Base-by-base conservation (phyloP, 371 early-diverging fungal genomes). In the Lichtheimia hyalospora region DNA sequence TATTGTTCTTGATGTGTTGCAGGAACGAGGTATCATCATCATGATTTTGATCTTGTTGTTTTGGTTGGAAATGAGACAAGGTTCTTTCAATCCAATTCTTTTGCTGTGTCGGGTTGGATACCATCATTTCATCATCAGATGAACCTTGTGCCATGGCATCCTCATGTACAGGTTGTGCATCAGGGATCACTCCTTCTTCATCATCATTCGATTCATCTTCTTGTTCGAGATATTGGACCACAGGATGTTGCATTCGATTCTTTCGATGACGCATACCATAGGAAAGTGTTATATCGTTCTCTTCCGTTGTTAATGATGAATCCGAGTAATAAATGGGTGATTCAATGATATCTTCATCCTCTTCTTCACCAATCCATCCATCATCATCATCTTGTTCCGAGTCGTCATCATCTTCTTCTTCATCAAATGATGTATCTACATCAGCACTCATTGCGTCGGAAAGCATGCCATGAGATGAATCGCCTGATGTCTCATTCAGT, bases 61-160 rank as follows among this genome's bases (percentile, higher is more conserved):
- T 60, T 49, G 46, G 66, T 51, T 74, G 74, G 58, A 77, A 74
- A 58, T 77, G 74, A 16, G 78, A 74, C 15, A 77, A 48, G 0
- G 78, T 77, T 10, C 74, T 72, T 49, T 77, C 70, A 72, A 77
- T 77, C 78, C 78, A 74, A 34, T 48, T 77, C 58, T 61, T 46
- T 66, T 50, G 12, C 23, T 55, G 14, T 34, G 34, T 34, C 43
- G 52, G 34, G 34, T 34, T 34, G 34, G 34, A 34, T 34, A 34
- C 34, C 34, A 34, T 34, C 34, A 57, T 42, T 34, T 64, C 65
- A 23, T 64, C 60, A 39, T 64, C 65, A 7, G 65, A 64, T n/a
- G 65, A 66, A 2, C 34, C 34, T 8, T 34, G 34, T 1, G 52
- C 48, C 15, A 34, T 24, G n/a, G 52, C 66, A 15, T 54, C 57